phyloP scores from a whole-genome alignment of 768 basidiomycete species.

The Panus rudis region DNA sequence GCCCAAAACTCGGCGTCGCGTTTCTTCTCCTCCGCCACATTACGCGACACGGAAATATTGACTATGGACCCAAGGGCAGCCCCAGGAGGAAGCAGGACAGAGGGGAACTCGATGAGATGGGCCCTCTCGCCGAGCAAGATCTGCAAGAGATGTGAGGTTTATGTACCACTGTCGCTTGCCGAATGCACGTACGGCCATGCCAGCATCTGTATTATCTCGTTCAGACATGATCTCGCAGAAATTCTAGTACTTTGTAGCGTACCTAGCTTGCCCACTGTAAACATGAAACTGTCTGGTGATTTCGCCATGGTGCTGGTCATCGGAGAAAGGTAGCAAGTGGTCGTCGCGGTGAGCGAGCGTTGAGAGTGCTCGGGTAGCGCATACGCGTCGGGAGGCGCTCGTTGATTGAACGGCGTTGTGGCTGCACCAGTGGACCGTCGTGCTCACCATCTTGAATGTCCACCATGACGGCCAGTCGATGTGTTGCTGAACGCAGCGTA shows the following conservation, averaged over 20 bases:
- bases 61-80: conserved; percentile 93
- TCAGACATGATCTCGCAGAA: conserved; percentile 5
- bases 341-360: not conserved
- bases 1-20: conserved; percentile 79
- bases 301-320: conserved; percentile 23
- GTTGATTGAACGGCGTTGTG: not conserved
- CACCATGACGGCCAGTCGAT: not conserved
- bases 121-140: conserved; percentile 91
- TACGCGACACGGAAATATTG: conserved; percentile 91
- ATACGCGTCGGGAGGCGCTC: not conserved
- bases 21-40: conserved; percentile 74
- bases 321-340: not conserved
- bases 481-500: not conserved
- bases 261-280: conserved; percentile 96
- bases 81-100: conserved; percentile 87
- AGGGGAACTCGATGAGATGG: conserved; percentile 97
- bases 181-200: conserved; percentile 74
- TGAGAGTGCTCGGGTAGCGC: not conserved
- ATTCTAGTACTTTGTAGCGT: conserved; percentile 20
- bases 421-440: not conserved
- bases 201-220: conserved; percentile 55
- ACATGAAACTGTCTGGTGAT: conserved; percentile 68
- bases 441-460: not conserved
- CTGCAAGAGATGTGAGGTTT: conserved; percentile 29
- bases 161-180: not conserved